These are phyloP conservation scores for Piedraia hortae DNA, from an alignment of 2,329 filamentous ascomycete species.

Conservation along the genomic window DNA sequence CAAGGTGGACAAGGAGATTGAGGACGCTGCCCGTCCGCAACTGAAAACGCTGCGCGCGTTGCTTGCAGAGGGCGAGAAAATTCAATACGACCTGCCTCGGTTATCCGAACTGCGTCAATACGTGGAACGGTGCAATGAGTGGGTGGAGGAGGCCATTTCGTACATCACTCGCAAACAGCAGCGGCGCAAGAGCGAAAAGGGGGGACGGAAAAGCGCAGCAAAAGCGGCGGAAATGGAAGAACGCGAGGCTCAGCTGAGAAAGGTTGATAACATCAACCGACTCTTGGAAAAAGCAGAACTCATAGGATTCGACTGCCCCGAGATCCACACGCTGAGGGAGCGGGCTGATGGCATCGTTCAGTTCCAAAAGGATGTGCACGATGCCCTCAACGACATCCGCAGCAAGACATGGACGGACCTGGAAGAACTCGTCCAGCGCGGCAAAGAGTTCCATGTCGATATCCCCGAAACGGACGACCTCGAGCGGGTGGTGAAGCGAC, in stretches of 20 bases:
- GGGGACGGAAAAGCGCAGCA: slow-evolving; percentile 45
- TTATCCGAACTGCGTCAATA: slow-evolving; percentile 61
- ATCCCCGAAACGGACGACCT: slow-evolving; percentile 67
- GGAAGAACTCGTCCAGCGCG: slow-evolving; percentile 73
- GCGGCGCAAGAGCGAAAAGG: slow-evolving; percentile 78
- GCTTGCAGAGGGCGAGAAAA: slow-evolving; percentile 81
- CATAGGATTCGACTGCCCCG: slow-evolving; percentile 77
- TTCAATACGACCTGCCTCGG: slow-evolving; percentile 67
- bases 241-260: slow-evolving; percentile 56
- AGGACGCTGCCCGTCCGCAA: slow-evolving; percentile 59
- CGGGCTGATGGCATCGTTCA: slow-evolving; percentile 58
- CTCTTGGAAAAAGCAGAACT: slow-evolving; percentile 60
- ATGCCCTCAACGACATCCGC: slow-evolving; percentile 38
- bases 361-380: slow-evolving; percentile 52
- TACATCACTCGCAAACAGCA: slow-evolving; percentile 96
- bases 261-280: slow-evolving; percentile 64
- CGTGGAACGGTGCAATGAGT: slow-evolving; percentile 88
- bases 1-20: slow-evolving; percentile 61
- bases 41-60: slow-evolving; percentile 65
- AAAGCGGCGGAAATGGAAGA: slow-evolving; percentile 59
- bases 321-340: slow-evolving; percentile 65
- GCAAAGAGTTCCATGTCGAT: slow-evolving; percentile 70
- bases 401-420: slow-evolving; percentile 43
- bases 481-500: slow-evolving; percentile 52
- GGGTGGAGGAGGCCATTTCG: slow-evolving; percentile 88